A percentile compares a stretch with the other conserved stretches of the same genome.
phyloP scores from a whole-genome alignment of 192 early-diverging fungal genomes.

The Dissophora ornata region DNA sequence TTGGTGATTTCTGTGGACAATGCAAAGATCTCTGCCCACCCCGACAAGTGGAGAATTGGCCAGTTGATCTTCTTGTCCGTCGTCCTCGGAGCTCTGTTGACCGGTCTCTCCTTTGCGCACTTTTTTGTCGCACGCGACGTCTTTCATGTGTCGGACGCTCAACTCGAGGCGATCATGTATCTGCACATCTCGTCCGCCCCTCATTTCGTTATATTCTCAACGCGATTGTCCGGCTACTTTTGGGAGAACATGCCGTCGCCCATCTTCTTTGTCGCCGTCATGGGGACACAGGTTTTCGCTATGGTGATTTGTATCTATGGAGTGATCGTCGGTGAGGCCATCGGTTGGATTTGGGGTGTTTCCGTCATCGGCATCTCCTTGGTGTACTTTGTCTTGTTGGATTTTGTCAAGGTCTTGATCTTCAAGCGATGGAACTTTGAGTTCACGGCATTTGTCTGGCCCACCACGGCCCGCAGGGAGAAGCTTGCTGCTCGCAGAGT shows the following conservation, averaged over 20 bases:
- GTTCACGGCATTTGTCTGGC: slow-evolving; percentile 86
- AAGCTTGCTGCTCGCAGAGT: slow-evolving; percentile 70
- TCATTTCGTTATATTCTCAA: slow-evolving; percentile 97
- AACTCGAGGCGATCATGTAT: slow-evolving; percentile 93
- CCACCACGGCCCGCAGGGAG: slow-evolving; percentile 69
- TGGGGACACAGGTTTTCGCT: slow-evolving; percentile 93
- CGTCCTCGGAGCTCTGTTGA: slow-evolving; percentile 80
- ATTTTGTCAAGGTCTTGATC: slow-evolving; percentile 90
- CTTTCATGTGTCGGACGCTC: slow-evolving; percentile 60
- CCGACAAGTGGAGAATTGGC: slow-evolving; percentile 97
- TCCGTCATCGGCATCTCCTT: slow-evolving; percentile 80
- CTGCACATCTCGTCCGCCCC: slow-evolving; percentile 91
- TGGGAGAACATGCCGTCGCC: slow-evolving; percentile 88
- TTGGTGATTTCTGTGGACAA: slow-evolving; percentile 96
- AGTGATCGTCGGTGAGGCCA: slow-evolving; percentile 69
- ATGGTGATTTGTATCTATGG: slow-evolving; percentile 83
- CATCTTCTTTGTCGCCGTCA: slow-evolving; percentile 85
- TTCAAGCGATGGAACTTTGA: slow-evolving; percentile 92
- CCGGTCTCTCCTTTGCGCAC: slow-evolving; percentile 82
- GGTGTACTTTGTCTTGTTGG: slow-evolving; percentile 84
- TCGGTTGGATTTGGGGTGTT: slow-evolving; percentile 82
- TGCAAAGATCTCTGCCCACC: slow-evolving; percentile 88
- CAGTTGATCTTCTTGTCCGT: slow-evolving; percentile 88
- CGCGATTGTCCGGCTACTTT: slow-evolving; percentile 85
- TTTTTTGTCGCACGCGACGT: slow-evolving; percentile 84